Evolutionary conservation across 176 grass and related monocot genomes (phyloP).

Genomic region (Phoenix dactylifera): DNA sequence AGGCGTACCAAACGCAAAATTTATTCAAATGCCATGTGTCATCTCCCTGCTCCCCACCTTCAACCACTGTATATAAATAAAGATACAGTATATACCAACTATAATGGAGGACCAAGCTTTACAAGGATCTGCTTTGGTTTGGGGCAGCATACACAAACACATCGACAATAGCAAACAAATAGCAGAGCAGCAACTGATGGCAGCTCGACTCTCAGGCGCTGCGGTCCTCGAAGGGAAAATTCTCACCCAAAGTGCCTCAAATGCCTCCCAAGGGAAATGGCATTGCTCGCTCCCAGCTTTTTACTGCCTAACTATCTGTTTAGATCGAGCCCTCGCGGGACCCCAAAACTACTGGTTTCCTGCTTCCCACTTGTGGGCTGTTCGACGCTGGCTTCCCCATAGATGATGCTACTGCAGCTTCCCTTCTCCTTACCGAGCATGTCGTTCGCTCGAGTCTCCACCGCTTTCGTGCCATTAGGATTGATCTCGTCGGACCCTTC

Average conservation of each 20-base stretch:
- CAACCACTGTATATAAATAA: not conserved
- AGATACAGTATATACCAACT: not conserved
- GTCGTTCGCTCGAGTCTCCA: not conserved
- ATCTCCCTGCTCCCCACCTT: not conserved
- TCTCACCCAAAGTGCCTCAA: too few species aligned
- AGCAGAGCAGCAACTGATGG: too few species aligned
- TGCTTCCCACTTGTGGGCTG: slow-evolving; percentile 27
- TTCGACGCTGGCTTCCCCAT: slow-evolving; percentile 24
- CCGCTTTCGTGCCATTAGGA: not conserved
- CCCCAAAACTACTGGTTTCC: slow-evolving; percentile 14
- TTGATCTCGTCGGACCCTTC: slow-evolving; percentile 6
- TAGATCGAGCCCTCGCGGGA: slow-evolving; percentile 51
- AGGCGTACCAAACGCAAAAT: too few species aligned
- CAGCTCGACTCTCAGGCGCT: too few species aligned
- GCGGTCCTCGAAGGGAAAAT: too few species aligned
- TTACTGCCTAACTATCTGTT: slow-evolving; percentile 48
- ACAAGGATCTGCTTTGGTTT: not conserved
- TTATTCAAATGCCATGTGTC: not conserved
- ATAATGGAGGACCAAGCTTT: slow-evolving; percentile 1
- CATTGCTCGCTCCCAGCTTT: slow-evolving; percentile 13
- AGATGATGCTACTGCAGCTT: not conserved
- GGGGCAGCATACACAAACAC: too few species aligned
- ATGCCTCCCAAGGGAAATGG: not conserved
- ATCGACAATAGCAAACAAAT: too few species aligned
- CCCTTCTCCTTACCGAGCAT: not conserved